A percentile compares a stretch with the other conserved stretches of the same genome.
phyloP scores from a whole-genome alignment of 805 yeast genomes.

The Kodamaea neixiangensis region DNA sequence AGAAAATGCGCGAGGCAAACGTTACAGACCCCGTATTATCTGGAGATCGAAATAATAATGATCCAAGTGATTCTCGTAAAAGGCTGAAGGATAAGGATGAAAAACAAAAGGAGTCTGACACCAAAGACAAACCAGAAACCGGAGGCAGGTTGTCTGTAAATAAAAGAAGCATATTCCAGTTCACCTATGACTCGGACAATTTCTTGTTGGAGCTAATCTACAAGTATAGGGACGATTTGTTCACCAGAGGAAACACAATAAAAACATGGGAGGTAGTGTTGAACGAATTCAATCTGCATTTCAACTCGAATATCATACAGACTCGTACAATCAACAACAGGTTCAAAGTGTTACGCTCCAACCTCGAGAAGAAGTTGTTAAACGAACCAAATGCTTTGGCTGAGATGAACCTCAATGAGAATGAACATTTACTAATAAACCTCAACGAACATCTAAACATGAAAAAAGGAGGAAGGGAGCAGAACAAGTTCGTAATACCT shows the following conservation, averaged over 20 bases:
- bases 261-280: slow-evolving; percentile 29
- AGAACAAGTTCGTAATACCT: neutral
- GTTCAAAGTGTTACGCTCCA: slow-evolving; percentile 22
- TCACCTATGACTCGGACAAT: slow-evolving; percentile 29
- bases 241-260: slow-evolving; percentile 28
- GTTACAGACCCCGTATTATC: neutral
- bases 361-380: slow-evolving; percentile 20
- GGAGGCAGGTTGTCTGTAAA: neutral
- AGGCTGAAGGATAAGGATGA: neutral
- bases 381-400: slow-evolving; percentile 11
- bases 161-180: slow-evolving; percentile 20
- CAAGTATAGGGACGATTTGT: slow-evolving; percentile 22
- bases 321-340: slow-evolving; percentile 28
- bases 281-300: slow-evolving; percentile 21
- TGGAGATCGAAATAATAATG: slow-evolving; percentile 1
- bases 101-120: neutral
- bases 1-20: neutral
- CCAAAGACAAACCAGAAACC: neutral
- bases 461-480: slow-evolving; percentile 8
- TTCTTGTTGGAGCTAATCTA: slow-evolving; percentile 20
- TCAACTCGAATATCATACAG: slow-evolving; percentile 22
- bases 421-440: slow-evolving; percentile 23
- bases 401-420: slow-evolving; percentile 20
- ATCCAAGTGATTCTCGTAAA: neutral
- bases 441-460: slow-evolving; percentile 16